These are phyloP conservation scores for Clarkia xantiana DNA, from an alignment of 345 rosid genomes.

Conservation along the genomic window DNA sequence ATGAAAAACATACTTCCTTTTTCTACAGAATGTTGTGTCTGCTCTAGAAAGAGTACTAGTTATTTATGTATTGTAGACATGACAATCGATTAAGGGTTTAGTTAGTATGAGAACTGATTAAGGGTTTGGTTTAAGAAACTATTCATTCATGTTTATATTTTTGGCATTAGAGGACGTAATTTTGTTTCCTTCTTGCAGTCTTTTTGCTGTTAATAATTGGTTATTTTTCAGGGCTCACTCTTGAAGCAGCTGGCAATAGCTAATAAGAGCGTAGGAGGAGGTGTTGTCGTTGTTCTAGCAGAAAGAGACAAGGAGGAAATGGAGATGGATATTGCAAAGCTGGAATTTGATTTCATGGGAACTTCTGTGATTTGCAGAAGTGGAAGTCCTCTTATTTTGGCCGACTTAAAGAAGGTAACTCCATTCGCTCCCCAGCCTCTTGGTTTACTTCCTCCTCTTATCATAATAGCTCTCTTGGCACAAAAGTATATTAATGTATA, in stretches of 20 bases:
- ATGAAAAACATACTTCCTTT: too few relatives aligned
- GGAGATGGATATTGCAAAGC: slow-evolving; percentile 76
- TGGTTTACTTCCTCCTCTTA: neutral
- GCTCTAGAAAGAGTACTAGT: too few relatives aligned
- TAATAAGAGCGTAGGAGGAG: slow-evolving; percentile 84
- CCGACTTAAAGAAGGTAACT: slow-evolving; percentile 72
- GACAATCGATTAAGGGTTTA: too few relatives aligned
- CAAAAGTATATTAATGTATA: too few relatives aligned
- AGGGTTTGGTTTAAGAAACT: too few relatives aligned
- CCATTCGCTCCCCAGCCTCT: neutral
- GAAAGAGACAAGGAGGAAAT: slow-evolving; percentile 94
- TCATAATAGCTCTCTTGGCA: too few relatives aligned
- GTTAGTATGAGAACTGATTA: too few relatives aligned
- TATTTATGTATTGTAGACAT: too few relatives aligned
- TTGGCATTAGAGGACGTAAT: too few relatives aligned
- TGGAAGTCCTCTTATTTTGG: slow-evolving; percentile 80
- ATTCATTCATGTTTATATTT: too few relatives aligned
- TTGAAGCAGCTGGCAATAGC: slow-evolving; percentile 91
- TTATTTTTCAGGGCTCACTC: slow-evolving; percentile 60
- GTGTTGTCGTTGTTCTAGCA: slow-evolving; percentile 72
- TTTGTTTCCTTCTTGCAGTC: too few relatives aligned
- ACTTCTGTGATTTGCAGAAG: slow-evolving; percentile 88
- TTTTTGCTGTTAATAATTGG: neutral
- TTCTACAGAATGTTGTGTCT: too few relatives aligned
- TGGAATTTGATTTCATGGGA: slow-evolving; percentile 88